Percentiles rank a stretch among this genome's conserved stretches.
These are phyloP conservation scores for Penicillium angulare DNA, from an alignment of 495 filamentous ascomycete genomes.

Conservation along the genomic window DNA sequence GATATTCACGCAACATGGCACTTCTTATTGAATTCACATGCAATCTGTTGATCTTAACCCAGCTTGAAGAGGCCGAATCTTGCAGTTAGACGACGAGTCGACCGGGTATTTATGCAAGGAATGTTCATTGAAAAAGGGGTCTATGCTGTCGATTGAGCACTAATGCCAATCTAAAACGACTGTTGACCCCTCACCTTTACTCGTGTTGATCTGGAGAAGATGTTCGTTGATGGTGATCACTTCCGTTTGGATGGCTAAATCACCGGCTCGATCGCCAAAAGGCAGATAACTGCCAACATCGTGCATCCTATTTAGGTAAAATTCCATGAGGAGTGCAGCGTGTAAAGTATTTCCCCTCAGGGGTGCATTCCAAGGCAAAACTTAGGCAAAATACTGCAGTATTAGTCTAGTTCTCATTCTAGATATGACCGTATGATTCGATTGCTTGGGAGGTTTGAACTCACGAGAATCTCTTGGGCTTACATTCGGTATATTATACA, in stretches of 20 bases:
- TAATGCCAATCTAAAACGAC: not conserved
- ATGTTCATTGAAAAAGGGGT: not conserved
- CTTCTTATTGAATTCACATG: not conserved
- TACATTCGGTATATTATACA: too few relatives aligned
- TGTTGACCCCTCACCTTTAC: not conserved
- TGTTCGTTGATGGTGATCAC: not conserved
- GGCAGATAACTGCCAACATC: not conserved
- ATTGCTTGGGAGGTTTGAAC: too few relatives aligned
- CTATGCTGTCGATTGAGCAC: not conserved
- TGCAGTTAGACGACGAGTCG: too few relatives aligned
- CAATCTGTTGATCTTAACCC: too few relatives aligned
- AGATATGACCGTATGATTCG: too few relatives aligned
- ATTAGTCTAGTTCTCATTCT: too few relatives aligned
- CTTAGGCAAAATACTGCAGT: slow-evolving; percentile 14
- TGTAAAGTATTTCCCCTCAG: not conserved
- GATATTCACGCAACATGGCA: slow-evolving; percentile 16
- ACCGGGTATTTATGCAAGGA: not conserved
- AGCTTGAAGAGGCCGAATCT: too few relatives aligned
- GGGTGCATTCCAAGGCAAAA: slow-evolving; percentile 4
- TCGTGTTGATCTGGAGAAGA: not conserved
- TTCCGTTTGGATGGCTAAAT: not conserved
- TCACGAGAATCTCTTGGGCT: too few relatives aligned
- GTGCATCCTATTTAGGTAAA: slow-evolving; percentile 15
- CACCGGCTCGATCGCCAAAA: not conserved
- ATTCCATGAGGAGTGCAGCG: slow-evolving; percentile 20